These are phyloP conservation scores for Cercospora berteroae DNA, from an alignment of 2,329 filamentous ascomycete species.

Conservation along the genomic window DNA sequence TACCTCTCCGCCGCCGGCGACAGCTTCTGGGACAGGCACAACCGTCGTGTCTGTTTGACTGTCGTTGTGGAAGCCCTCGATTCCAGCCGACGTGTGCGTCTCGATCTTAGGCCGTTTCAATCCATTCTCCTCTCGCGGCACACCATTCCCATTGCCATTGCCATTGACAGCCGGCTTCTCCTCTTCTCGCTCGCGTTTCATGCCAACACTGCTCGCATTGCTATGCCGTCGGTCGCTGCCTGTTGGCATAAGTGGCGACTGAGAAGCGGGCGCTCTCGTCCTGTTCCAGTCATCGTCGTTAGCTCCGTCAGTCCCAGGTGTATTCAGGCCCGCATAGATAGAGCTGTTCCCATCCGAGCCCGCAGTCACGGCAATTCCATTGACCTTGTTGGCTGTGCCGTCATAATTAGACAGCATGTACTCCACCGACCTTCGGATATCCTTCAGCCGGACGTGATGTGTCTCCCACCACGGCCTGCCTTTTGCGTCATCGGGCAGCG, in stretches of 20 bases:
- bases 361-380: conserved; percentile 26
- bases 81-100: conserved; percentile 6
- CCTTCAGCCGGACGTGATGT: conserved; percentile 67
- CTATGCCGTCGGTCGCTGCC: conserved; percentile 35
- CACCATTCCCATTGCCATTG: conserved; percentile 21
- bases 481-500: conserved; percentile 70
- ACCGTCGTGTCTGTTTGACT: conserved; percentile 7
- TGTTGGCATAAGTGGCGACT: conserved; percentile 25
- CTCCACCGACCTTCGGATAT: conserved; percentile 71
- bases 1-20: conserved; percentile 16
- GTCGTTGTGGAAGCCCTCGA: neutral
- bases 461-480: conserved; percentile 85
- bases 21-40: conserved; percentile 14
- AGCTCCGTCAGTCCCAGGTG: conserved; percentile 35
- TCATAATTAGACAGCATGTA: conserved; percentile 64
- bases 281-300: conserved; percentile 34
- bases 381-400: conserved; percentile 38
- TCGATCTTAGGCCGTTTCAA: conserved; percentile 26
- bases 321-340: conserved; percentile 49
- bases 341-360: conserved; percentile 41
- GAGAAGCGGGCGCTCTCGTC: conserved; percentile 32
- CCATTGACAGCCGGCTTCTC: conserved; percentile 28
- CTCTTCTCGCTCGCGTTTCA: conserved; percentile 34
- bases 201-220: conserved; percentile 33
- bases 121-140: conserved; percentile 24